Evolutionary conservation across 495 filamentous ascomycete species (phyloP), one percentile per base, ranked within the genome.

Genomic region (Trichocladium uniseriatum): DNA sequence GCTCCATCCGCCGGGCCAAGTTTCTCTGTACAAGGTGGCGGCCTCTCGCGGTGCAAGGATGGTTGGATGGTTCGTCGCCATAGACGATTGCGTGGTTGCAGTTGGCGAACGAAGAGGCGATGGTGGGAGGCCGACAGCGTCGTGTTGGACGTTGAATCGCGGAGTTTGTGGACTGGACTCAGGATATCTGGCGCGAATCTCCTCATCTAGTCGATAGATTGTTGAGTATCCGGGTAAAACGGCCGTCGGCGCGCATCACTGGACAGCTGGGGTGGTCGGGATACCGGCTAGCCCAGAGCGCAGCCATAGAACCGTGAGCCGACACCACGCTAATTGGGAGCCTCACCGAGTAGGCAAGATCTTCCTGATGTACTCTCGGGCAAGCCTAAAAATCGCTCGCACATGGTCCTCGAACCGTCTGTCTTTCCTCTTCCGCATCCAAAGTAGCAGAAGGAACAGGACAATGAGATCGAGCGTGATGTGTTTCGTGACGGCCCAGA

Each of bases 361-460:
- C 43, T 69, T 78, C 47, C 75, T 65, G 46, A 79, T 62, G 41
- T 82, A 76, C 39, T 80, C 77, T 62, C 79, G 78, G 14, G 78
- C 68, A 37, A 81, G 73, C 24, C 76, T 71, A 51, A 87, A 69
- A 9, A 87, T 74, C 8, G 79, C 71, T 38, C 78, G 69, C 34
- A 95, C 71, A n/a, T 86, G 79, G 51, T 83, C 77, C 65, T 95
- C 87, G 1, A 94, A 69, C 55, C 85, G 77, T 24, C 75, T 75
- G 60, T 95, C 91, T 36, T 83, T 85, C 44, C 79, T 80, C 51
- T 76, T 73, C 49, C 89, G 72, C 79, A 95, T 80, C 82, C 83
- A 95, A 18, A 94, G 63, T 39, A 91, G 62, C 24, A 94, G 54
- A 21, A 88, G 49, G 3, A 77, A 78, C 35, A 95, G 69, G 13